These are phyloP conservation scores for Agaricales sp. DNA, from an alignment of 1,284 basidiomycete species.

Conservation along the genomic window DNA sequence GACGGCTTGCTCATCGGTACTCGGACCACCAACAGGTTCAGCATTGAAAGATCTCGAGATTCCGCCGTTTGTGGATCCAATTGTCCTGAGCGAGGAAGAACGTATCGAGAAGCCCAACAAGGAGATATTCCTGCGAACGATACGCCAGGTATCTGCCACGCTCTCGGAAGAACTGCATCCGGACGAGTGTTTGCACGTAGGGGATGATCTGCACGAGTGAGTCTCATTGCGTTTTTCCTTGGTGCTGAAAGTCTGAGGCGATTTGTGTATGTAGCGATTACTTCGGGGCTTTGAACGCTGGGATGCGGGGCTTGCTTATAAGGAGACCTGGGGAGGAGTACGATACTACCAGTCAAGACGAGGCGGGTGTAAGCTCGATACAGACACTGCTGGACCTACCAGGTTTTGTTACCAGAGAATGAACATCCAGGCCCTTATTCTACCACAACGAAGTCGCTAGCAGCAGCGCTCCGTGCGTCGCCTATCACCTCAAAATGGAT, in stretches of 20 bases:
- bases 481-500: too few species aligned
- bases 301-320: slow-evolving; percentile 50
- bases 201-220: slow-evolving; percentile 59
- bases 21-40: slow-evolving; percentile 26
- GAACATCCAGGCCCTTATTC: too few species aligned
- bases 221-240: slow-evolving; percentile 11
- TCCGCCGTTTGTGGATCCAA: slow-evolving; percentile 32
- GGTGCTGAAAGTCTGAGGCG: slow-evolving; percentile 5
- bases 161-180: slow-evolving; percentile 20
- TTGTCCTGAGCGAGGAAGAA: slow-evolving; percentile 56
- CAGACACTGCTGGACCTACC: not conserved
- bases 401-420: not conserved
- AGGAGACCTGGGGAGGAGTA: slow-evolving; percentile 37
- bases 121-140: slow-evolving; percentile 44
- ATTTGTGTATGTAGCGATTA: slow-evolving; percentile 45
- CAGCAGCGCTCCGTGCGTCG: too few species aligned
- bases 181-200: slow-evolving; percentile 52
- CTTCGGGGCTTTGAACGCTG: slow-evolving; percentile 45
- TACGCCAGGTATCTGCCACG: slow-evolving; percentile 20
- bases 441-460: too few species aligned
- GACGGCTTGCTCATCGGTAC: slow-evolving; percentile 5
- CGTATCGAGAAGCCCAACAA: slow-evolving; percentile 56
- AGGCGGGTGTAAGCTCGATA: slow-evolving; percentile 20
- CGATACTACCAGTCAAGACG: slow-evolving; percentile 35
- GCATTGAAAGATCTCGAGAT: slow-evolving; percentile 54